Base-by-base conservation (phyloP, 306 rosid genomes). In the Rubus parviflorus region DNA sequence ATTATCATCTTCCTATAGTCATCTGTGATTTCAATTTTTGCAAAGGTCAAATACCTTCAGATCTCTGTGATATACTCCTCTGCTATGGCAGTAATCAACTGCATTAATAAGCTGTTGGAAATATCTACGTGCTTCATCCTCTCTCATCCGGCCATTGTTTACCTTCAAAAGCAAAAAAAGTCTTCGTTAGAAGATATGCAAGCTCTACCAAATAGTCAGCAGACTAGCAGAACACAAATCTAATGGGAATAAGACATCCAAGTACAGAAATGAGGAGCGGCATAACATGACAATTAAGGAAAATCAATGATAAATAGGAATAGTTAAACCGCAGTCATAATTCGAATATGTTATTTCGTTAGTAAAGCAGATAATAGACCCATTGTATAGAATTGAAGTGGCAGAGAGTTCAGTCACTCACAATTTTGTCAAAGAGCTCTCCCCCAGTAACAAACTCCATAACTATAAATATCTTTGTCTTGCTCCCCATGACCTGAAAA, bases 351-450 rank as follows among this genome's bases (percentile, higher is more conserved):
- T 52, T 43, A 46, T 52, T 80, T 71, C 1, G 3, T 37, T 19
- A 17, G 2, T 1, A 56, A 63, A 42, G 12, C 56, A 7, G 37
- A 37, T 49, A 70, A 75, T 77, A 42, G 67, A 77, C 45, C 72
- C 40, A 8, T 5, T 30, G 10, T 23, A 49, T 15, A 46, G 46
- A 68, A 77, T 2, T 67, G 17, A 47, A 83, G 10, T n/a, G 45
- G 58, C 46, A 58, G 57, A 83, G 6, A 70, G 25, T 79, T 53
- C 8, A 38, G 67, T 10, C 23, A 85, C 98, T 90, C 85, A 95
- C 99, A 87, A 92, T 95, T 89, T 95, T 95, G 86, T 95, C 99
- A 74, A 95, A 95, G 70, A 95, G 99, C 90, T 95, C 99, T 13
- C 97, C 99, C 8, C 99, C 99, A 3, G 99, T 95, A 63, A 86